These are phyloP conservation scores for Artemisia annua DNA, from an alignment of 129 eudicot genomes.

Conservation along the genomic window DNA sequence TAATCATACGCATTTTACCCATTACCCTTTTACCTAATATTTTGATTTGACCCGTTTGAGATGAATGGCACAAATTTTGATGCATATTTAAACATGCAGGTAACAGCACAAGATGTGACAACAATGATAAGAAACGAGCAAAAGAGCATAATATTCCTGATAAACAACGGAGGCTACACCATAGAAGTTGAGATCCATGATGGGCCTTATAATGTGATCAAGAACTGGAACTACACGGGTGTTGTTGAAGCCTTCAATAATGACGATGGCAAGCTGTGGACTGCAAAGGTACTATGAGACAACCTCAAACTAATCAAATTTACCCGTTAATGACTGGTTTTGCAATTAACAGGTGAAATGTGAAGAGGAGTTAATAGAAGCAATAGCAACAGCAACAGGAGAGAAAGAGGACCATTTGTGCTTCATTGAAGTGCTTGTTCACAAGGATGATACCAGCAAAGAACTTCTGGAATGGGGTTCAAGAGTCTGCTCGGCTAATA, in stretches of 20 bases:
- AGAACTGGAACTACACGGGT: slow-evolving; percentile 63
- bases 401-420: slow-evolving; percentile 56
- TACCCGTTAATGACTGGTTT: not conserved
- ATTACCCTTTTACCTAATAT: too few species aligned
- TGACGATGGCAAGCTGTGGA: slow-evolving; percentile 52
- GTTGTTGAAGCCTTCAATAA: slow-evolving; percentile 47
- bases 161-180: slow-evolving; percentile 58
- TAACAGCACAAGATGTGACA: slow-evolving; percentile 55
- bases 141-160: slow-evolving; percentile 47
- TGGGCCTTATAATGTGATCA: slow-evolving; percentile 56
- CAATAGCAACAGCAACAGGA: slow-evolving; percentile 52
- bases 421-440: slow-evolving; percentile 59
- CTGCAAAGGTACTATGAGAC: slow-evolving; percentile 31
- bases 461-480: slow-evolving; percentile 66
- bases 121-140: slow-evolving; percentile 52
- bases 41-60: too few species aligned
- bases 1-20: not conserved
- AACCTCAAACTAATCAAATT: not conserved
- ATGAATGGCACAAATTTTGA: not conserved
- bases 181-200: slow-evolving; percentile 62
- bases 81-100: slow-evolving; percentile 23
- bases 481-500: slow-evolving; percentile 54
- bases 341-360: slow-evolving; percentile 34
- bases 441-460: slow-evolving; percentile 62
- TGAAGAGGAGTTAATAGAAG: slow-evolving; percentile 51